Conservation (phyloP, 2,329 filamentous ascomycete species). For the Sporothrix pallida region DNA sequence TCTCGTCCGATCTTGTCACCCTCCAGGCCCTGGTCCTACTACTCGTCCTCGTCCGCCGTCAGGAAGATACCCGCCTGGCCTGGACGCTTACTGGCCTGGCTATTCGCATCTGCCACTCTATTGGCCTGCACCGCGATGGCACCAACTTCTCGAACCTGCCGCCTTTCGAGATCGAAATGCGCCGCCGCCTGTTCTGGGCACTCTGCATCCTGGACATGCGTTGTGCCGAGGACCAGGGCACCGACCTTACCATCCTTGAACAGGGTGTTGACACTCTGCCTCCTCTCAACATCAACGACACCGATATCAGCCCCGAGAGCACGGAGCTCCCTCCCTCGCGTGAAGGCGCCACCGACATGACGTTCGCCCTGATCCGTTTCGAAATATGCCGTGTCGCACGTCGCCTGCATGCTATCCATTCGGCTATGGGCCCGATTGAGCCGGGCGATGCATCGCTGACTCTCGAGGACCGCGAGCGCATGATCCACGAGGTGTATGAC, state of each 20-base stretch:
- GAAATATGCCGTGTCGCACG: slow-evolving; percentile 52
- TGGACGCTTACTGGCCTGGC: slow-evolving; percentile 69
- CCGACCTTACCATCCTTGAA: slow-evolving; percentile 54
- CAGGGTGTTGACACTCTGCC: slow-evolving; percentile 58
- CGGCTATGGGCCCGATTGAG: slow-evolving; percentile 43
- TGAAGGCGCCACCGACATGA: slow-evolving; percentile 60
- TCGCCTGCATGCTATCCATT: slow-evolving; percentile 48
- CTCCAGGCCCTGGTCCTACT: slow-evolving; percentile 68
- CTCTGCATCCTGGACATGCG: slow-evolving; percentile 64
- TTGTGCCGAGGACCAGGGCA: slow-evolving; percentile 65
- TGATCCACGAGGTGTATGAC: slow-evolving; percentile 44
- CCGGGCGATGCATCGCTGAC: slow-evolving; percentile 44
- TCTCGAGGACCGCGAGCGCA: slow-evolving; percentile 52
- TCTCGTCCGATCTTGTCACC: slow-evolving; percentile 62
- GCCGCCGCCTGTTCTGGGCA: slow-evolving; percentile 67
- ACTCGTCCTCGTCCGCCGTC: slow-evolving; percentile 58
- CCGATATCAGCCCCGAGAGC: slow-evolving; percentile 56
- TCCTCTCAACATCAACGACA: slow-evolving; percentile 64
- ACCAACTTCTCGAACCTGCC: slow-evolving; percentile 57
- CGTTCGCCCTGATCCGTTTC: slow-evolving; percentile 52
- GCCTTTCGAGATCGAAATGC: slow-evolving; percentile 67
- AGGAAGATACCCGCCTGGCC: slow-evolving; percentile 59
- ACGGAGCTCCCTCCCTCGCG: slow-evolving; percentile 54
- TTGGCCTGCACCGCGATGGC: slow-evolving; percentile 65
- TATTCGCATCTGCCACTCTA: slow-evolving; percentile 60